phyloP scores from a whole-genome alignment of 768 basidiomycete genomes.

The Trametes punicea region DNA sequence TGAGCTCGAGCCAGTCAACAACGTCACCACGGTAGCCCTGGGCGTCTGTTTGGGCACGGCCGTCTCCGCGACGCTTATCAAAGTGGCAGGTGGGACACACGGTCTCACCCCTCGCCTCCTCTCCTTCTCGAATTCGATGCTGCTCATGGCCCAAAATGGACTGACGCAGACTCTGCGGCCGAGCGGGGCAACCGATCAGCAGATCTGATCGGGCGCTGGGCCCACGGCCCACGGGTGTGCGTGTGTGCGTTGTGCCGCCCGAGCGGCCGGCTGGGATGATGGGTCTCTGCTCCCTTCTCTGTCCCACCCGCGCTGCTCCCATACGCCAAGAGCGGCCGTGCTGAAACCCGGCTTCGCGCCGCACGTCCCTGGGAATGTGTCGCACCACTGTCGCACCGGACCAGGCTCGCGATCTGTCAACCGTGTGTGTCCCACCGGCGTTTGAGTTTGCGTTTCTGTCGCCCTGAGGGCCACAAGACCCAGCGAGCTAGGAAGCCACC shows the following conservation, averaged over 20 bases:
- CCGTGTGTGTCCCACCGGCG: constrained; percentile 3
- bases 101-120: background rate
- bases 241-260: constrained; percentile 2
- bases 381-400: constrained; percentile 8
- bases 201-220: constrained; percentile 16
- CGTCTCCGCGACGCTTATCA: constrained; percentile 15
- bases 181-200: constrained; percentile 18
- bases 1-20: background rate
- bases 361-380: constrained; percentile 4
- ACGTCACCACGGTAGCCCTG: constrained; percentile 10
- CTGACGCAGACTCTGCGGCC: constrained; percentile 9
- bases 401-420: constrained; percentile 19
- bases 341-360: background rate
- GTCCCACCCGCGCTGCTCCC: background rate
- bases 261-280: background rate
- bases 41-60: background rate
- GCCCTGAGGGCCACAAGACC: background rate
- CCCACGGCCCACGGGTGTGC: background rate
- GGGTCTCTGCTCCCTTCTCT: background rate
- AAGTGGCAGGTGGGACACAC: constrained; percentile 3
- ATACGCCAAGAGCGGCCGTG: background rate
- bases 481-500: background rate
- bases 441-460: background rate
- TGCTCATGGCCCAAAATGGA: constrained; percentile 11
- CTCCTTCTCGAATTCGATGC: constrained; percentile 7